Evolutionary conservation across 306 rosid genomes (phyloP).

Genomic region (Fragaria vesca): DNA sequence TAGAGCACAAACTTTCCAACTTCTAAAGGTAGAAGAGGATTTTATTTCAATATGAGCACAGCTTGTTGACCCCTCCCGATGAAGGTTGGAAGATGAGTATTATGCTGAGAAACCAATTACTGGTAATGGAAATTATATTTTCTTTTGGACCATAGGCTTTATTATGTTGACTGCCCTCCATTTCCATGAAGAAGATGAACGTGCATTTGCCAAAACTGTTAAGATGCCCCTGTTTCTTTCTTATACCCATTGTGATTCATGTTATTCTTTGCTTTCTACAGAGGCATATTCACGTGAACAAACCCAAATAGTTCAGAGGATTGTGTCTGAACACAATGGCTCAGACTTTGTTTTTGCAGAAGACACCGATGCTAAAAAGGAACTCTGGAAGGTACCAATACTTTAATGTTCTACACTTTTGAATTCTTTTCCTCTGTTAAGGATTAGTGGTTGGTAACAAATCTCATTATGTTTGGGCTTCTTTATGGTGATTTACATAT

Average conservation of each 20-base stretch:
- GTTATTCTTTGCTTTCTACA: constrained; percentile 32
- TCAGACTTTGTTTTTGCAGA: constrained; percentile 89
- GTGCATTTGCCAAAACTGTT: background rate
- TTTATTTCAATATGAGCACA: background rate
- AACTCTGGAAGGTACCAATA: constrained; percentile 81
- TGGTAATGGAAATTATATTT: background rate
- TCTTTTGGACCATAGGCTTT: background rate
- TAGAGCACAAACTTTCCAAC: background rate
- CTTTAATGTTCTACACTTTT: background rate
- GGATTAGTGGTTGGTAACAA: background rate
- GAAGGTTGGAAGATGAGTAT: background rate
- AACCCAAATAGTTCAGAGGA: constrained; percentile 76
- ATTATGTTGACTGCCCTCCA: background rate
- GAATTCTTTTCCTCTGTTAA: background rate
- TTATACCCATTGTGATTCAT: constrained; percentile 13
- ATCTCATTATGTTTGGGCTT: background rate
- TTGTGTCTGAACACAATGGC: constrained; percentile 84
- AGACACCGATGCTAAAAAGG: constrained; percentile 81
- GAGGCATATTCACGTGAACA: constrained; percentile 97
- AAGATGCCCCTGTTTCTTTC: background rate
- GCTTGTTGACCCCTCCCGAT: background rate
- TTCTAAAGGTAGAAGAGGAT: background rate
- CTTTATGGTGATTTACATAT: background rate
- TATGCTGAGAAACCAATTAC: background rate
- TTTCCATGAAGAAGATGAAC: background rate